Base-by-base conservation (phyloP, 1,284 basidiomycete species). In the Megacollybia platyphylla region DNA sequence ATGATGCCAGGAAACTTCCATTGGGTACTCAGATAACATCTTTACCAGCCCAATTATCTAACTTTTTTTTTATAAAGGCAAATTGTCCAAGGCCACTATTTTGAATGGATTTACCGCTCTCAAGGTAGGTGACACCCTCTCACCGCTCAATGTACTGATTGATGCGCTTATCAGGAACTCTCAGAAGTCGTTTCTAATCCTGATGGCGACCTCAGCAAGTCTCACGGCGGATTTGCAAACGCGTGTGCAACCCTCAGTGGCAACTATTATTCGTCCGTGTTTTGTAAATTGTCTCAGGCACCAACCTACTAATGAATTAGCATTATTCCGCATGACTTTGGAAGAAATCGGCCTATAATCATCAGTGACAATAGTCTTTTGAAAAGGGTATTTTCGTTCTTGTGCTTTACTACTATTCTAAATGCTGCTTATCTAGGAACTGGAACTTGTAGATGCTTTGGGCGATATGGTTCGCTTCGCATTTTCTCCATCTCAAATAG, bases 1-100 rank as follows among this genome's bases (percentile, higher is more conserved):
- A 82, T 50, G 78, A 82, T 52, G 76, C 75, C 3, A 74, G 74
- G 50, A 82, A 82, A 52, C 63, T 81, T 17, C 79, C 79, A 10
- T 67, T 81, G 7, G 77, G 73, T 64, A 59, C 46, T 43, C 48
- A 47, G 20, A 36, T 36, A 34, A 32, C 36, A 42, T 28, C 28
- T 43, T 31, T 15, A 32, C 36, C 13, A 13, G 15, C 13, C 28
- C 35, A 8, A 39, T 10, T 15, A 7, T 28, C 27, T 15, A 13
- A 26, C 26, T 47, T 18, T 52, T 26, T 26, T n/a, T 30, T 13
- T 28, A 31, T 45, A 35, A 41, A 76, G 73, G 74, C 37, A 77
- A 74, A 60, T 63, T 72, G 30, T 66, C 69, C 4, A 76, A 76
- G 52, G 59, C 64, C 5, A 76, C 73, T 1, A 73, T 79, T 48